Base-by-base conservation (phyloP, 331 rosid species). In the Telfairia occidentalis region DNA sequence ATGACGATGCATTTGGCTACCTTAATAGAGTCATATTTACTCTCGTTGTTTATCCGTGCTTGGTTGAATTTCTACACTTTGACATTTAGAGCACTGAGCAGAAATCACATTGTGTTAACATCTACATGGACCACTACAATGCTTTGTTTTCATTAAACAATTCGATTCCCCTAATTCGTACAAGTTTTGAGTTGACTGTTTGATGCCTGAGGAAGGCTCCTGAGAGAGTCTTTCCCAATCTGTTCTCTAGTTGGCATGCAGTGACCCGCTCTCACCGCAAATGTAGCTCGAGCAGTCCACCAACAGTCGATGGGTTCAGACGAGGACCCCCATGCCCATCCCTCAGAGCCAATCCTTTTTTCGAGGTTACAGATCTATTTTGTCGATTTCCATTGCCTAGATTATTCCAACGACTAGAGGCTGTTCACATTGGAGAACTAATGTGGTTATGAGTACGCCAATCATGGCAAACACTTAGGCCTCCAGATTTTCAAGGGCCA, bases 21-120 rank as follows among this genome's bases (percentile, higher is more conserved):
- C 79, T 76, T 76, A 76, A 76, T 74, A 64, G 79, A 63, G 79
- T 76, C 65, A 76, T 76, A 76, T 64, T 77, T 77, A 76, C 72
- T 76, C 79, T 81, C 81, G 83, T 83, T 79, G 83, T 81, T 84
- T 78, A 81, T 83, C 85, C 83, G 81, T 81, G 85, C 87, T 84
- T 81, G 85, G 87, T 84, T 81, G 83, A 84, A 84, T 83, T 84
- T 84, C 83, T 84, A 81, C 87, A 84, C 87, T 81, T 84, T 84
- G 85, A 84, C 87, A 81, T 84, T 84, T 78, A 78, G 80, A 78
- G 87, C 87, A 84, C 79, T 76, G 79, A 83, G 84, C 70, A 81
- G 83, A 84, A 84, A 84, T 81, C 84, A 84, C 87, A 81, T 84
- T 84, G 79, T 81, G 81, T 84, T 67, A 78, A 76, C 83, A 81